Evolutionary conservation across 257 asterid genomes (phyloP).

Genomic region (Fraxinus quadrangulata): DNA sequence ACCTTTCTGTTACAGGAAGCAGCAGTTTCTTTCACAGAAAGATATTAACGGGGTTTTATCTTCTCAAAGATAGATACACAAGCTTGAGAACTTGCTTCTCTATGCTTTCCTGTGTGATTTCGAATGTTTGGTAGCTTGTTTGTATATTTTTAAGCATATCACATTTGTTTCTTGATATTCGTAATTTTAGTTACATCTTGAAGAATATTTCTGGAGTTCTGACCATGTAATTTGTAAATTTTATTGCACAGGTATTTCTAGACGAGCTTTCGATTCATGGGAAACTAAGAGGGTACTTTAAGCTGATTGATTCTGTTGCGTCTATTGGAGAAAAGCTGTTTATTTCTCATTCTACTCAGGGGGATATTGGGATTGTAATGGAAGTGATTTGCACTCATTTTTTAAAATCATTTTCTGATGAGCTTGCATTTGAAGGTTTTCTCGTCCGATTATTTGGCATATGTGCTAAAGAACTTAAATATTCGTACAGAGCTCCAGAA

Average conservation of each 20-base stretch:
- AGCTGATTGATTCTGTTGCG: constrained; percentile 45
- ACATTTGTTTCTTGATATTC: constrained; percentile 2
- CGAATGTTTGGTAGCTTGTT: constrained; percentile 3
- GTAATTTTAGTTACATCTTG: not conserved
- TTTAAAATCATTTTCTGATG: constrained; percentile 58
- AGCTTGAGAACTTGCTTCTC: constrained; percentile 13
- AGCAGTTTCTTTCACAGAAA: not conserved
- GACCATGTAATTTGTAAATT: constrained; percentile 24
- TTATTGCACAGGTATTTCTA: constrained; percentile 56
- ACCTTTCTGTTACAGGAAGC: constrained; percentile 1
- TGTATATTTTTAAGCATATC: not conserved
- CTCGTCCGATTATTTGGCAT: constrained; percentile 48
- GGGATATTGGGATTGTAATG: constrained; percentile 52
- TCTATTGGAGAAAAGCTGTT: constrained; percentile 37
- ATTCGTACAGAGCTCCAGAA: constrained; percentile 48
- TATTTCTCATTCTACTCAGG: constrained; percentile 35
- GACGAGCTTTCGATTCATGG: constrained; percentile 72
- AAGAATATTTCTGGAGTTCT: constrained; percentile 6
- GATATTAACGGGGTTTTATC: constrained; percentile 1
- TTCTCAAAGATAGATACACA: not conserved
- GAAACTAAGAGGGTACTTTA: constrained; percentile 46
- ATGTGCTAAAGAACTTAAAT: constrained; percentile 34
- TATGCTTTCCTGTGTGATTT: constrained; percentile 9
- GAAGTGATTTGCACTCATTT: constrained; percentile 65
- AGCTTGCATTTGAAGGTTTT: constrained; percentile 49